Conservation (phyloP, 441 rosid species). For the Erodium moschatum region DNA sequence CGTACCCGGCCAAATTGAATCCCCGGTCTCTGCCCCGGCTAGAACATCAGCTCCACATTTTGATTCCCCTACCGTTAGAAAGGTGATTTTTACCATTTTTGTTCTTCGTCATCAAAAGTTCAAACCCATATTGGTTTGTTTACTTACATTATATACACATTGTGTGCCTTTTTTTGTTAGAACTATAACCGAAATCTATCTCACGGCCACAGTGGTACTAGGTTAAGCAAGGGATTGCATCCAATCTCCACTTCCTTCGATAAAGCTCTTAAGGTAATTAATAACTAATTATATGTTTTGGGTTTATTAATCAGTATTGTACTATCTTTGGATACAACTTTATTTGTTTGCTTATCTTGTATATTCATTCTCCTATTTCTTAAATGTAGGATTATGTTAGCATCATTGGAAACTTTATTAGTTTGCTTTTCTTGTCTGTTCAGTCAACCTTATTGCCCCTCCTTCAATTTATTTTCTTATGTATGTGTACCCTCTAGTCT, state of each 20-base stretch:
- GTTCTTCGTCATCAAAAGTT: no score
- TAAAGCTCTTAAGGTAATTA: conserved; percentile 65
- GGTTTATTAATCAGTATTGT: no score
- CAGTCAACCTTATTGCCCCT: no score
- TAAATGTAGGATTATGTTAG: no score
- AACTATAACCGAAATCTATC: conserved; percentile 25
- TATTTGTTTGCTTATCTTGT: no score
- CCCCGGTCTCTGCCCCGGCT: conserved; percentile 10
- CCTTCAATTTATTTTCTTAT: no score
- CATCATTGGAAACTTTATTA: no score
- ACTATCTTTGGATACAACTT: no score
- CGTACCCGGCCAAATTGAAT: conserved; percentile 28
- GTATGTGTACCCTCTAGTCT: no score
- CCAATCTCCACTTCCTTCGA: conserved; percentile 59
- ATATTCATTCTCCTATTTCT: no score
- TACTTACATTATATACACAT: neutral
- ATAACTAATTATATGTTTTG: no score
- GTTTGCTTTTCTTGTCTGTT: no score
- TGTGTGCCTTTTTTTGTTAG: conserved; percentile 17
- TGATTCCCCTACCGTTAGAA: conserved; percentile 32
- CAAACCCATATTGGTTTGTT: neutral
- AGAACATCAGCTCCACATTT: conserved; percentile 28
- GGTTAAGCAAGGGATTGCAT: conserved; percentile 58
- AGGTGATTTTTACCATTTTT: conserved; percentile 25
- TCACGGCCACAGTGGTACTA: conserved; percentile 26